phyloP scores from a whole-genome alignment of 1,139 yeast genomes.

The Saccharomycopsis phalli region DNA sequence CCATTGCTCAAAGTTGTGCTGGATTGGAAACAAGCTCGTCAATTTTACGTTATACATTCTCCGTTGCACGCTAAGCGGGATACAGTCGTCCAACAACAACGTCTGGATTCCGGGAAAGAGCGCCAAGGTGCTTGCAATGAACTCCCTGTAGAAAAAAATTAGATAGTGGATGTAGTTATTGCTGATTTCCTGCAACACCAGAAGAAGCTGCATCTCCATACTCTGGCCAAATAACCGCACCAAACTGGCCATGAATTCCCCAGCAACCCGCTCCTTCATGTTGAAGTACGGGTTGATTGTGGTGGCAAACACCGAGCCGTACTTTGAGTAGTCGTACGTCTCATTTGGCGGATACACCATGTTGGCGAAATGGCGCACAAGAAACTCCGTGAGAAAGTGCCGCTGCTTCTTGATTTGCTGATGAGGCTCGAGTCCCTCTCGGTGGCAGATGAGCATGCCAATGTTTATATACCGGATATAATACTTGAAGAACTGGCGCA shows the following conservation, averaged over 20 bases:
- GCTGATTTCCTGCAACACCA: background rate
- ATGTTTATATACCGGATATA: background rate
- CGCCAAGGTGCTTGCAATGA: background rate
- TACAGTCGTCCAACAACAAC: background rate
- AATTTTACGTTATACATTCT: background rate
- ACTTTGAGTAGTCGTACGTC: background rate
- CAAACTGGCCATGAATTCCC: background rate
- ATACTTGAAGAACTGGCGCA: background rate
- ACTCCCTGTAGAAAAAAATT: background rate
- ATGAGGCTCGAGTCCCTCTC: background rate
- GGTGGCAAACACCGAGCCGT: background rate
- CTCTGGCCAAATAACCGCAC: background rate
- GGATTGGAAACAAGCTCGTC: background rate
- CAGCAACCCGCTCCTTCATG: background rate
- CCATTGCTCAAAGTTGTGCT: background rate
- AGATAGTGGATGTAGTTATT: background rate
- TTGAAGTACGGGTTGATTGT: conserved; percentile 1
- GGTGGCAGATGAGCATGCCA: background rate
- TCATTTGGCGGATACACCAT: background rate
- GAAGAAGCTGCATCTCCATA: background rate
- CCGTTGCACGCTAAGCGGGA: background rate
- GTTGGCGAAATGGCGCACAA: background rate
- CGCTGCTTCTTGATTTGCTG: background rate
- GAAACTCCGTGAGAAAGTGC: background rate
- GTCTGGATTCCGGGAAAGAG: background rate